Percentiles rank a stretch among this genome's conserved stretches.
Conservation (phyloP, 148 eudicot genomes). For the Polygonum maritimum region DNA sequence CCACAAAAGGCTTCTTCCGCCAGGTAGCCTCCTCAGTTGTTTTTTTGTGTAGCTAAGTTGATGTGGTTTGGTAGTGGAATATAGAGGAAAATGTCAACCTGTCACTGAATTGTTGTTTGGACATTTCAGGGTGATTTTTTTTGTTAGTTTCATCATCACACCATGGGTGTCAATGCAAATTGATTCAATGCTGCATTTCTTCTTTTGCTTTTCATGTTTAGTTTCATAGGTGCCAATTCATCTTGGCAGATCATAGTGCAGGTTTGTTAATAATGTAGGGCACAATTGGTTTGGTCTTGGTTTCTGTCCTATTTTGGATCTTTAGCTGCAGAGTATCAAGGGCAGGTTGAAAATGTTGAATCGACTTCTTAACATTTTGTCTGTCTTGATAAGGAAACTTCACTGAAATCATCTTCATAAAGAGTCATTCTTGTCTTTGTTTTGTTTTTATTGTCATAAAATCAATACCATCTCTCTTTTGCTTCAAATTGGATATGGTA, state of each 20-base stretch:
- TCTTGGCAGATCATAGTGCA: neutral
- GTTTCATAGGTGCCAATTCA: neutral
- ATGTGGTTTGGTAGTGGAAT: neutral
- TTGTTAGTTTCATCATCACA: neutral
- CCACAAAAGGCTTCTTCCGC: conserved; percentile 48
- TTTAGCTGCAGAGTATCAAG: neutral
- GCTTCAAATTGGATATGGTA: neutral
- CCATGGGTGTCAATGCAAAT: neutral
- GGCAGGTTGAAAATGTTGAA: neutral
- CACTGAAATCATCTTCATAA: neutral
- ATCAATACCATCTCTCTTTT: conserved; percentile 1
- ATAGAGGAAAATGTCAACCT: neutral
- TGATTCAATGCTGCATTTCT: neutral
- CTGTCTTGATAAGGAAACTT: neutral
- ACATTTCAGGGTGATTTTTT: neutral
- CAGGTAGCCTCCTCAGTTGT: conserved; percentile 33
- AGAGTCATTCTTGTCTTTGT: neutral
- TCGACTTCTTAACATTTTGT: neutral
- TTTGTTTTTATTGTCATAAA: neutral
- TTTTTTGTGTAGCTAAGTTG: neutral
- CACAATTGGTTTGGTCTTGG: neutral
- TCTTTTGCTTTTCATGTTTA: neutral
- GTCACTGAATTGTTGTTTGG: neutral
- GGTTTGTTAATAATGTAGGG: neutral
- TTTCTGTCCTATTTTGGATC: neutral